These are phyloP conservation scores for Suhomyces bokatorum DNA, from an alignment of 1,139 yeast species.

Conservation along the genomic window DNA sequence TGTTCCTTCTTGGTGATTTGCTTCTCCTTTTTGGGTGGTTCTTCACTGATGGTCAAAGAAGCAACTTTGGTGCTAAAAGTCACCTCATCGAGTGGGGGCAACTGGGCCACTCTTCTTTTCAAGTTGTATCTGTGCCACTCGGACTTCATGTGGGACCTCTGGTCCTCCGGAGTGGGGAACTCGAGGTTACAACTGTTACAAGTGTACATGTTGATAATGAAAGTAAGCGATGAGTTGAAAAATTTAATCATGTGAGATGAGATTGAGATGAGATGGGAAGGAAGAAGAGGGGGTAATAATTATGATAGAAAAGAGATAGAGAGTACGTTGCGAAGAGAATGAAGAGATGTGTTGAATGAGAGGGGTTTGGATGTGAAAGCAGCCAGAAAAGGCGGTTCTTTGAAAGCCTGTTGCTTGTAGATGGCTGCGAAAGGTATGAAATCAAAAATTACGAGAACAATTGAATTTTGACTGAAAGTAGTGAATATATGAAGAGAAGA, in stretches of 20 bases:
- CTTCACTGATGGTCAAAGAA: constrained; percentile 24
- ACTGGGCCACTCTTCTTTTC: constrained; percentile 59
- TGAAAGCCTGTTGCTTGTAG: too few species aligned
- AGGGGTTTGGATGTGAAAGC: too few species aligned
- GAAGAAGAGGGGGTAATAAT: neutral
- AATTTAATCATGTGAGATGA: constrained; percentile 1
- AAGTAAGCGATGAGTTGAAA: constrained; percentile 8
- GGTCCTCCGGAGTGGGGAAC: constrained; percentile 42
- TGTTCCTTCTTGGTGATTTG: constrained; percentile 60
- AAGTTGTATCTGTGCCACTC: constrained; percentile 77
- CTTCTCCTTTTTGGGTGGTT: constrained; percentile 24
- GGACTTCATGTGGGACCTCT: constrained; percentile 54
- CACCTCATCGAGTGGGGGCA: constrained; percentile 56
- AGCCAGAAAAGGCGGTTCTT: too few species aligned
- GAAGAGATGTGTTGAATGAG: neutral
- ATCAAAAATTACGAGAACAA: too few species aligned
- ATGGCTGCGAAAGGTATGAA: too few species aligned
- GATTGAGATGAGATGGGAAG: too few species aligned
- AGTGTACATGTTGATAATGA: constrained; percentile 27
- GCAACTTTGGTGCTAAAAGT: constrained; percentile 50
- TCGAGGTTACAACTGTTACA: constrained; percentile 48
- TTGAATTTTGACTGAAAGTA: too few species aligned
- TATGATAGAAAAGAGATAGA: neutral
- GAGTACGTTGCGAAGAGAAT: neutral
- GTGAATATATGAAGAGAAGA: too few species aligned